phyloP scores from a whole-genome alignment of 2,329 filamentous ascomycete species.

The Incumbomyces lentus region DNA sequence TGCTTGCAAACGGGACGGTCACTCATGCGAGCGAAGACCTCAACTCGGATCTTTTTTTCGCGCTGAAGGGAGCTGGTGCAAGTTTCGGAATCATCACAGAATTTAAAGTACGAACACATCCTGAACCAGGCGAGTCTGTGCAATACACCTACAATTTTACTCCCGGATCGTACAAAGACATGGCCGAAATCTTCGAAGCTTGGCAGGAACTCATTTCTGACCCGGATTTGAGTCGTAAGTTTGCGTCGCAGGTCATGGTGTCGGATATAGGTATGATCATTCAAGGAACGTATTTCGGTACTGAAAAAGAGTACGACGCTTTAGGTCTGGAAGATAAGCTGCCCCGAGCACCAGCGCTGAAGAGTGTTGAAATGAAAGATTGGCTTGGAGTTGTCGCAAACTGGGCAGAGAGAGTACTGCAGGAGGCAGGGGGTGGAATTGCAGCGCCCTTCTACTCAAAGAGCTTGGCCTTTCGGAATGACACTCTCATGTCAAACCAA shows the following conservation, averaged over 20 bases:
- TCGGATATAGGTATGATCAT: conserved; percentile 46
- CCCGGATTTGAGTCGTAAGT: conserved; percentile 46
- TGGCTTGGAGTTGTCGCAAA: conserved; percentile 22
- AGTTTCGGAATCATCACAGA: conserved; percentile 32
- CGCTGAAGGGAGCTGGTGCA: conserved; percentile 31
- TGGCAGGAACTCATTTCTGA: conserved; percentile 51
- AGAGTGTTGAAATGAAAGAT: conserved; percentile 24
- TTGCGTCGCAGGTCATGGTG: conserved; percentile 48
- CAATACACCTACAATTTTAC: conserved; percentile 49
- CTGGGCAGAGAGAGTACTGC: conserved; percentile 22
- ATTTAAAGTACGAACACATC: conserved; percentile 29
- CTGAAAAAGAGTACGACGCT: conserved; percentile 44
- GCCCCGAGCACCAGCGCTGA: conserved; percentile 16
- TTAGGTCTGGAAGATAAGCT: conserved; percentile 23
- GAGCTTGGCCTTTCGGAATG: conserved; percentile 43
- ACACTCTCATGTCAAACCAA: conserved; percentile 39
- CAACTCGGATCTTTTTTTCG: conserved; percentile 33
- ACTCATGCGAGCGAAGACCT: conserved; percentile 25
- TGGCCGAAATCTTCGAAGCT: conserved; percentile 41
- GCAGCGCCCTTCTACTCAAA: conserved; percentile 48
- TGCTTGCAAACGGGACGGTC: conserved; percentile 30
- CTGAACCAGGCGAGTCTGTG: conserved; percentile 37
- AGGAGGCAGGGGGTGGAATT: conserved; percentile 27
- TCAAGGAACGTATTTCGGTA: conserved; percentile 53
- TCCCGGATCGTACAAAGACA: conserved; percentile 38